These are phyloP conservation scores for Chlamydomonas asymmetrica DNA, from an alignment of 139 green algal genomes.

Conservation along the genomic window DNA sequence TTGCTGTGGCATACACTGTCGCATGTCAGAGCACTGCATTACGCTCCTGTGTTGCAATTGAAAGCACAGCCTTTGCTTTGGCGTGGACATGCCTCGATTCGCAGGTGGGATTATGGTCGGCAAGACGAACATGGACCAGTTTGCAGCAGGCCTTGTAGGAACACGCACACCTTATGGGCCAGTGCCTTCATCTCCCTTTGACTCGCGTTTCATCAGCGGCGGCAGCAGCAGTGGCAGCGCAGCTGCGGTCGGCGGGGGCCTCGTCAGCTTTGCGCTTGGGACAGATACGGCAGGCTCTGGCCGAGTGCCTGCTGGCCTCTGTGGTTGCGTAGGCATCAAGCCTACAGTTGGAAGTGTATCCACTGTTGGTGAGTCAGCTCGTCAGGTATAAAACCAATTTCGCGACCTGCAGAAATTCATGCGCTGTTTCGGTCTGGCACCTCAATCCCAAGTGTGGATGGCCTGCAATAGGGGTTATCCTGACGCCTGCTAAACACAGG, in stretches of 20 bases:
- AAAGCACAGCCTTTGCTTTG: too few relatives aligned
- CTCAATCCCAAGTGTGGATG: too few relatives aligned
- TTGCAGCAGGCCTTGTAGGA: constrained; percentile 79
- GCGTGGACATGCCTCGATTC: too few relatives aligned
- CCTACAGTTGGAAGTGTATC: constrained; percentile 64
- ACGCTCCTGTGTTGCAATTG: too few relatives aligned
- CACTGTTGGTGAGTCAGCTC: constrained; percentile 40
- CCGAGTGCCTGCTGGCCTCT: constrained; percentile 66
- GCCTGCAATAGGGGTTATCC: too few relatives aligned
- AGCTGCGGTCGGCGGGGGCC: constrained; percentile 58
- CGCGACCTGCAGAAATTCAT: too few relatives aligned
- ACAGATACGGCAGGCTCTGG: constrained; percentile 81
- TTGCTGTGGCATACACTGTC: too few relatives aligned
- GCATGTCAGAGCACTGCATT: too few relatives aligned
- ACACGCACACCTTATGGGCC: constrained; percentile 70
- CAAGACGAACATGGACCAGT: constrained; percentile 89
- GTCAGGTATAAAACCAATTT: too few relatives aligned
- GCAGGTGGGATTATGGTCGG: constrained; percentile 70
- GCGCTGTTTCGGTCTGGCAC: too few relatives aligned
- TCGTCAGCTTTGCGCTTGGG: constrained; percentile 78
- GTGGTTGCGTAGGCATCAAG: constrained; percentile 82
- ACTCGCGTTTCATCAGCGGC: constrained; percentile 67
- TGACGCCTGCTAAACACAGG: too few relatives aligned
- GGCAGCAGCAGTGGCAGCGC: constrained; percentile 72
- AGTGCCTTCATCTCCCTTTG: constrained; percentile 59